Base-by-base conservation (phyloP, 768 basidiomycete genomes). In the Phylloporus sp. region DNA sequence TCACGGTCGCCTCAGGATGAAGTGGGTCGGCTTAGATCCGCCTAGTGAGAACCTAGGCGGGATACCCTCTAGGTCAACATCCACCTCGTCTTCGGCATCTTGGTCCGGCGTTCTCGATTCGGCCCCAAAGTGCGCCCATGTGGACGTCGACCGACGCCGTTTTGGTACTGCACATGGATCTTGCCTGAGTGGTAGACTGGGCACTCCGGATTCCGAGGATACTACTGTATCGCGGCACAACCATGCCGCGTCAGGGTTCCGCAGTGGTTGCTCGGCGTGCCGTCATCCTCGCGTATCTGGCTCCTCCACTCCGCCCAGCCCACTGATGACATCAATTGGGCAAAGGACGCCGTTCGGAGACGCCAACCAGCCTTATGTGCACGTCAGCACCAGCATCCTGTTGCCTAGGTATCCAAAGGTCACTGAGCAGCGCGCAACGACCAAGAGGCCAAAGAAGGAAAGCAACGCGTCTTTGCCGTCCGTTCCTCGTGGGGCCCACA, bases 241-340 rank as follows among this genome's bases (percentile, higher is more conserved):
- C 18, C 51, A 51, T 32, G 53, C 56, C 11, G 34, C 36, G 24
- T 49, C 51, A 22, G 59, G 46, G 50, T 66, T 67, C 57, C 65
- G 65, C 6, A 67, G 60, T 53, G 65, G 65, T 41, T 66, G 65
- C 52, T 45, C 54, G 6, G 63, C 65, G 11, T 67, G 65, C 55
- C 60, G 57, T 45, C 63, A 60, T 18, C 53, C 47, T 41, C 65
- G 62, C 27, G 15, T 50, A 18, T 57, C 57, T 10, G 35, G 39
- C 35, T 32, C 52, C 35, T 59, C 54, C 15, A 6, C 49, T 16
- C 61, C 55, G n/a, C 36, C 50, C 20, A 62, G 39, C 27, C 56
- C 54, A 40, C 45, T 12, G 13, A 45, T 35, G 26, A 9, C n/a
- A 6, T 27, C 39, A 18, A 22, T 44, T 8, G 50, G 47, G 22